Percentiles rank a stretch among this genome's conserved stretches.
These are phyloP conservation scores for Mycena pura DNA, from an alignment of 768 basidiomycete genomes.

Conservation along the genomic window DNA sequence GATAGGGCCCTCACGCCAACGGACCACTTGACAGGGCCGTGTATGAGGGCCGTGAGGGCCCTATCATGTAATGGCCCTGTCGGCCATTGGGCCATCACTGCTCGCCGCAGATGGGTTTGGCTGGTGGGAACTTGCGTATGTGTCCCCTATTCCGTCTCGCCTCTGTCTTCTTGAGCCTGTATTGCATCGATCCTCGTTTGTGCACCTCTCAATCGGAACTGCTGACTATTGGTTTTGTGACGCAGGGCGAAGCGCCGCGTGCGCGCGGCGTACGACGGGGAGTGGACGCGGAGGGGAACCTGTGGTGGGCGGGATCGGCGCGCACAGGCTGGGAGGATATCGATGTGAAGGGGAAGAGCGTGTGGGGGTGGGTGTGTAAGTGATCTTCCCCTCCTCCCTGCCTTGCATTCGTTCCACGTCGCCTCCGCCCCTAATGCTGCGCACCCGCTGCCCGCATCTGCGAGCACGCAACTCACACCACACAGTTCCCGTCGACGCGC, in stretches of 20 bases:
- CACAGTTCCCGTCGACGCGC: too few species aligned
- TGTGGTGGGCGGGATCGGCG: constrained; percentile 82
- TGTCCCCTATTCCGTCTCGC: constrained; percentile 9
- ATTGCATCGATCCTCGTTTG: background rate
- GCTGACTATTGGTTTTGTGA: background rate
- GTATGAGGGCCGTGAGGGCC: too few species aligned
- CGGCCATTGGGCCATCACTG: too few species aligned
- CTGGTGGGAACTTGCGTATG: constrained; percentile 64
- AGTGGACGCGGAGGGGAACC: constrained; percentile 86
- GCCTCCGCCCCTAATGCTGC: too few species aligned
- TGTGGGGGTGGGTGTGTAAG: constrained; percentile 83
- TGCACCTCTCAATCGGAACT: background rate
- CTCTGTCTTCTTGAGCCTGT: background rate
- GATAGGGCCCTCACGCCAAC: too few species aligned
- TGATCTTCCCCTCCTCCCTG: constrained; percentile 30
- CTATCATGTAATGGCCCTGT: too few species aligned
- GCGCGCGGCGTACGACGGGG: constrained; percentile 66
- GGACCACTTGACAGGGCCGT: too few species aligned
- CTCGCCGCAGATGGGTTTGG: constrained; percentile 51
- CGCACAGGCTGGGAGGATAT: constrained; percentile 76
- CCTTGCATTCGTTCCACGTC: constrained; percentile 5
- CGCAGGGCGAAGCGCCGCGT: constrained; percentile 57
- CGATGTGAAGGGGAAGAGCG: constrained; percentile 79
- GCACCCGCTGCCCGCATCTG: too few species aligned
- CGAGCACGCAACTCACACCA: too few species aligned